Base-by-base conservation (phyloP, 805 yeast species). In the Starmerella geochares region DNA sequence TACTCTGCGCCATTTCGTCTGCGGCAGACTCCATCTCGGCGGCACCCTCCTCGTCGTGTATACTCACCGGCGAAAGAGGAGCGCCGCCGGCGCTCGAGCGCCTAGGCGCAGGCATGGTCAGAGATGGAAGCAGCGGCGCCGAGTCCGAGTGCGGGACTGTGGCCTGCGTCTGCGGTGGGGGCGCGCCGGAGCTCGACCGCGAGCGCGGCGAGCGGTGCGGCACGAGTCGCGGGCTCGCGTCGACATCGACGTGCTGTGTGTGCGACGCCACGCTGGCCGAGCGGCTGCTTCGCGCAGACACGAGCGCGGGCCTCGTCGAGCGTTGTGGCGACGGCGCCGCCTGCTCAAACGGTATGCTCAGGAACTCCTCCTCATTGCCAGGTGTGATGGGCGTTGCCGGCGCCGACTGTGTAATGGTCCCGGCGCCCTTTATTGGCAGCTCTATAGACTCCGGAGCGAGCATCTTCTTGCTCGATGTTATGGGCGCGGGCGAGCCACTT, bases 1-100 rank as follows among this genome's bases (percentile, higher is more conserved):
- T 65, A 28, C 60, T 50, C 57, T 59, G 60, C 21, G 68, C 68
- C 62, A 65, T 65, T 40, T 59, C 63, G 48, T 65, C 68, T 36
- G 67, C 66, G 6, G 39, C 52, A 21, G 53, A 58, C 32, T 57
- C 64, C 28, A 42, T 53, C 17, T 52, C 58, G 28, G 50, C 60
- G 20, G 19, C 37, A 10, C 28, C 43, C 8, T 7, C 20, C 11
- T 14, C 37, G 43, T 44, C 50, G 16, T 19, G 21, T 2, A 47
- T 11, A 19, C 55, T 51, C 20, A 40, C 46, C 2, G 58, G 57
- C 23, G 58, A 52, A n/a, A 47, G 17, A 4, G 57, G 57, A 39
- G 29, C 48, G n/a, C 7, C 47, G 14, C 28, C 19, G 35, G 24
- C 41, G 33, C 28, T 45, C 28, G 46, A 42, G 37, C 37, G 46